A percentile compares a stretch with the other conserved stretches of the same genome.
These are phyloP conservation scores for Didymella sp. DNA, from an alignment of 2,329 filamentous ascomycete species.

Conservation along the genomic window DNA sequence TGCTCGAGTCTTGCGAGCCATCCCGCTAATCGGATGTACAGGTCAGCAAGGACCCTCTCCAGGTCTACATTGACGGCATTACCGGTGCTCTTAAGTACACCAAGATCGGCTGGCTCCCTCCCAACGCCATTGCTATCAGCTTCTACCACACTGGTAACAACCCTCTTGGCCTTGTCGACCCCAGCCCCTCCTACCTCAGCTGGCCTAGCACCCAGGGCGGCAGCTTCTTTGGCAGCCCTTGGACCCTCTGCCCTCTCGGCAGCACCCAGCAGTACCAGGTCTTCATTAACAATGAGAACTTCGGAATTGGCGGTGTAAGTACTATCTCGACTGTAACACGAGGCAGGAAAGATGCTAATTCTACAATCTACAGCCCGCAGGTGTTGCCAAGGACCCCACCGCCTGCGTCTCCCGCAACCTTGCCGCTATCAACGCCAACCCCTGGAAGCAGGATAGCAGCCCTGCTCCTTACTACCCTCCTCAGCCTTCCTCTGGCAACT, in stretches of 20 bases:
- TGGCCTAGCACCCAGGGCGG: slow-evolving; percentile 36
- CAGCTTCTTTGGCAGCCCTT: slow-evolving; percentile 20
- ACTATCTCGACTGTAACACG: background rate
- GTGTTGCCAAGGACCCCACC: slow-evolving; percentile 20
- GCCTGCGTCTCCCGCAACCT: slow-evolving; percentile 17
- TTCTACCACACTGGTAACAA: slow-evolving; percentile 41
- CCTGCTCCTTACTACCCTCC: slow-evolving; percentile 17
- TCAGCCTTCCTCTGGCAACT: slow-evolving; percentile 7
- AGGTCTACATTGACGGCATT: slow-evolving; percentile 34
- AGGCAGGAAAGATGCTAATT: slow-evolving; percentile 8
- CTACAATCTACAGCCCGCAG: slow-evolving; percentile 17
- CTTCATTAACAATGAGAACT: slow-evolving; percentile 37
- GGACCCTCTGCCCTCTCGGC: slow-evolving; percentile 31
- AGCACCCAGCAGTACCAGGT: slow-evolving; percentile 38
- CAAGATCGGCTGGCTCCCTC: slow-evolving; percentile 34
- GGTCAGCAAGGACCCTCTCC: slow-evolving; percentile 40
- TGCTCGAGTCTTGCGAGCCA: background rate
- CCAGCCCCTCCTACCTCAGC: slow-evolving; percentile 36
- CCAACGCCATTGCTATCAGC: slow-evolving; percentile 32
- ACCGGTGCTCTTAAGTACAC: slow-evolving; percentile 36
- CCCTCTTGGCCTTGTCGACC: slow-evolving; percentile 29
- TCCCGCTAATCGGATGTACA: slow-evolving; percentile 17
- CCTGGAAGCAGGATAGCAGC: slow-evolving; percentile 18
- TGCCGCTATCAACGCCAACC: slow-evolving; percentile 30
- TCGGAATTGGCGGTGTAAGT: slow-evolving; percentile 23